phyloP scores from a whole-genome alignment of 164 flowering plant genomes.

The Vitis riparia region DNA sequence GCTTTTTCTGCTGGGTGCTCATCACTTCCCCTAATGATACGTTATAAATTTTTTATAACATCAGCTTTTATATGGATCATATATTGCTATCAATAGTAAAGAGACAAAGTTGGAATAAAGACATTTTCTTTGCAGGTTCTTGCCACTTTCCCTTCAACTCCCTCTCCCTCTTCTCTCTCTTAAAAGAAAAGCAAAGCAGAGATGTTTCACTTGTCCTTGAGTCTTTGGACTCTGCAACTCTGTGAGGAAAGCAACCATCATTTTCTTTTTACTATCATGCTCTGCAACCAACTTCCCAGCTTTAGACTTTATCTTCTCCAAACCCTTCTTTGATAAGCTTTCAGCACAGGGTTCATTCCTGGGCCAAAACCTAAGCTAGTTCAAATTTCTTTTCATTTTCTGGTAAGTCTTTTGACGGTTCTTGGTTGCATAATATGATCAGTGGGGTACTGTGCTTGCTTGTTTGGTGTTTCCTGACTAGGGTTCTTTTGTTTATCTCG shows the following conservation, averaged over 20 bases:
- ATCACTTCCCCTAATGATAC: too few relatives aligned
- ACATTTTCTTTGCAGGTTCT: constrained; percentile 9
- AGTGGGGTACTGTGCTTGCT: not conserved
- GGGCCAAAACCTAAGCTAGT: too few relatives aligned
- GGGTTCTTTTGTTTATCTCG: not conserved
- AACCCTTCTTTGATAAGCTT: too few relatives aligned
- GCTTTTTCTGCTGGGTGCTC: too few relatives aligned
- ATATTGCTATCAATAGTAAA: not conserved
- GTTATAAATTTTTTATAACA: too few relatives aligned
- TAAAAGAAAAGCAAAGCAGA: not conserved
- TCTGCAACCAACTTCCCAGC: constrained; percentile 3
- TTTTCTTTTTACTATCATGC: constrained; percentile 10
- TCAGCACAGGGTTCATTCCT: too few relatives aligned
- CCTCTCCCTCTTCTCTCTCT: constrained; percentile 10
- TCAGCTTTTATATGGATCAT: too few relatives aligned
- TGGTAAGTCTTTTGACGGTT: not conserved
- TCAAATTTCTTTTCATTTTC: not conserved
- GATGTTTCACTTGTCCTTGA: not conserved
- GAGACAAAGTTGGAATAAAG: constrained; percentile 3
- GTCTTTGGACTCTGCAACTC: constrained; percentile 1
- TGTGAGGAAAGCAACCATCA: constrained; percentile 26
- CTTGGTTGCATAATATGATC: not conserved
- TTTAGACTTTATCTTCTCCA: too few relatives aligned
- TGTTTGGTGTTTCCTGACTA: not conserved
- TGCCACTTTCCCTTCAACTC: constrained; percentile 9